Evolutionary conservation across 2,329 filamentous ascomycete genomes (phyloP), one percentile per base, ranked within the genome.

Genomic region (Diaporthe sp.): DNA sequence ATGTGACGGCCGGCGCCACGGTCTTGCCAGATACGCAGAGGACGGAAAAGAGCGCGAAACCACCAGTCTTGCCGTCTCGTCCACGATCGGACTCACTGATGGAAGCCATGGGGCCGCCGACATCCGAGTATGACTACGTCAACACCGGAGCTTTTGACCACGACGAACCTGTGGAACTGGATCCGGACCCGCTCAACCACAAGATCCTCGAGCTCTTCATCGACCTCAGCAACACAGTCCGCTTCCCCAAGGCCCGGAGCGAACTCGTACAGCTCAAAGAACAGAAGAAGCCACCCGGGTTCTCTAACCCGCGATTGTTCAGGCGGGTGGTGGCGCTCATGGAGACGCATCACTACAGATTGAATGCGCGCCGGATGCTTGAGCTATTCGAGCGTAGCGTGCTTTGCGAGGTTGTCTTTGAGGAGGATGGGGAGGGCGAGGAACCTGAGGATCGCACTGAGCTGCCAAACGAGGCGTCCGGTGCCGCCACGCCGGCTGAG

Each of bases 351-450:
- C 95, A 97, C 81, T 98, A 97, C 83, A 91, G 95, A 30, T 88
- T 99, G 2, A 93, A 93, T 1, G 94, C 97, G 37, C 93, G 96
- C 76, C 92, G 96, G 59, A 96, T 98, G 47, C 92, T 98, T 75
- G 97, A 98, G 81, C 85, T 99, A 30, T 99, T 99, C 79, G 96
- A 98, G 80, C 97, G 96, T 84, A 92, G 91, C 74, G 94, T 98
- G 56, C 88, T 98, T 84, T 89, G 95, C 76, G 91, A 91, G 77
- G 94, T 98, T 75, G 94, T 99, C 17, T 92, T 97, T 73, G 94
- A 94, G 68, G 93, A 96, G 78, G 93, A 94, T 27, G 84, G 83
- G 27, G 84, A 78, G 10, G 77, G 74, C 19, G 77, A 81, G 13
- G 78, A 81, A 12, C 80, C 80, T 10, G 81, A 80, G 22, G 75